These are phyloP conservation scores for Amanita fuliginea DNA, from an alignment of 768 basidiomycete genomes.

Conservation along the genomic window DNA sequence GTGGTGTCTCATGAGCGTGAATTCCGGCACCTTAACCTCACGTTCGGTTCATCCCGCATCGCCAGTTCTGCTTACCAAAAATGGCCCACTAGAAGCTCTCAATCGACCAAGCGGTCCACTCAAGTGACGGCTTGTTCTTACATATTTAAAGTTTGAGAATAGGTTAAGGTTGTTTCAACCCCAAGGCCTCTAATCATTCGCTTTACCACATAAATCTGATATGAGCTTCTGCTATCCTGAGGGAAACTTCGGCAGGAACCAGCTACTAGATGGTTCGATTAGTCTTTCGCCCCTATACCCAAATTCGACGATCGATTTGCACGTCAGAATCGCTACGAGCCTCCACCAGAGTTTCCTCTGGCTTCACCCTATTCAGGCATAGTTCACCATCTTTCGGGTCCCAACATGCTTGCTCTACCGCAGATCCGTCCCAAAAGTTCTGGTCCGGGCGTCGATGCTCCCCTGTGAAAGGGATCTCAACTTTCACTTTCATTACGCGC, in stretches of 20 bases:
- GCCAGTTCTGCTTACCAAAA: constrained; percentile 66
- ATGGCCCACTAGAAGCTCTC: constrained; percentile 76
- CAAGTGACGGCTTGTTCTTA: constrained; percentile 78
- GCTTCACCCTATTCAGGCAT: constrained; percentile 85
- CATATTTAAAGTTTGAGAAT: constrained; percentile 78
- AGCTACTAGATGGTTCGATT: constrained; percentile 93
- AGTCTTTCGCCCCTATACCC: constrained; percentile 95
- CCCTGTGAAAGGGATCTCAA: no score
- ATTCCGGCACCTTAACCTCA: constrained; percentile 72
- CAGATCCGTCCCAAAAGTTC: constrained; percentile 63
- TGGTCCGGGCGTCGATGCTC: constrained; percentile 67
- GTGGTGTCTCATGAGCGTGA: constrained; percentile 79
- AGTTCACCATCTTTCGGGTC: constrained; percentile 89
- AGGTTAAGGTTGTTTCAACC: constrained; percentile 83
- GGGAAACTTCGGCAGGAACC: constrained; percentile 89
- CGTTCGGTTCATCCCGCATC: constrained; percentile 63
- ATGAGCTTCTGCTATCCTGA: constrained; percentile 45
- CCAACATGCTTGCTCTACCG: constrained; percentile 78
- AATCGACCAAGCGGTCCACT: constrained; percentile 71
- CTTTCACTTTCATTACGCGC: no score
- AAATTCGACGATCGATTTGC: constrained; percentile 94
- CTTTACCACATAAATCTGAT: constrained; percentile 62
- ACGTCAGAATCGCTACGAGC: constrained; percentile 94
- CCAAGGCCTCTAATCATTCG: constrained; percentile 90
- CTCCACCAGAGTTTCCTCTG: constrained; percentile 96